Conservation (phyloP, 495 filamentous ascomycete genomes). For the Podospora conica region DNA sequence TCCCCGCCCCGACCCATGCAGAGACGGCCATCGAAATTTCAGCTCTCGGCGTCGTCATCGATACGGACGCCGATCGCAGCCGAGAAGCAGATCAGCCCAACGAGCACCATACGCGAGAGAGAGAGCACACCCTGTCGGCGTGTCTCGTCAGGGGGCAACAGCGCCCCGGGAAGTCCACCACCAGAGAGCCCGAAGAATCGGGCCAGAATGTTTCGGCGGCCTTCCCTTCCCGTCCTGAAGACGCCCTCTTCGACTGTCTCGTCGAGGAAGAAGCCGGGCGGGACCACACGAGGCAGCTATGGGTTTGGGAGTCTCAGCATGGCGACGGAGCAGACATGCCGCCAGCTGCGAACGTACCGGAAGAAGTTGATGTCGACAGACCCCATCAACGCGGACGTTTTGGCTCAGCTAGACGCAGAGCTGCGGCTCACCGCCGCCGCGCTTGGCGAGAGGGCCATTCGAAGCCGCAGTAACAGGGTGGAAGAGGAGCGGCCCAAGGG, state of each 20-base stretch:
- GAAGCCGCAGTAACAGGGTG: constrained; percentile 26
- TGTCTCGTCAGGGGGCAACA: constrained; percentile 29
- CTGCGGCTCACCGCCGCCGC: constrained; percentile 67
- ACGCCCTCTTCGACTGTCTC: constrained; percentile 47
- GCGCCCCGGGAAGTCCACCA: constrained; percentile 40
- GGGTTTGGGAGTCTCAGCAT: constrained; percentile 62
- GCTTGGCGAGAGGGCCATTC: constrained; percentile 53
- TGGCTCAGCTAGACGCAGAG: constrained; percentile 74
- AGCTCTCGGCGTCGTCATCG: constrained; percentile 25
- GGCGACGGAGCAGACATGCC: constrained; percentile 74
- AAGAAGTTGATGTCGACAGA: constrained; percentile 67
- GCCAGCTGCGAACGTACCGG: constrained; percentile 71
- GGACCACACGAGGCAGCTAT: constrained; percentile 22
- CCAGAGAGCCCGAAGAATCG: constrained; percentile 38
- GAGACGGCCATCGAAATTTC: constrained; percentile 36
- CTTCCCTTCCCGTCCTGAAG: constrained; percentile 54
- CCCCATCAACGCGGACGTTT: constrained; percentile 54
- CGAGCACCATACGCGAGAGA: constrained; percentile 25
- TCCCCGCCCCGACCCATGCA: constrained; percentile 59
- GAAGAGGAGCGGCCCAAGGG: constrained; percentile 23
- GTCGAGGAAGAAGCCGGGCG: constrained; percentile 32
- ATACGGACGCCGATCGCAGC: constrained; percentile 29
- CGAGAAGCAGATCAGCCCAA: constrained; percentile 29
- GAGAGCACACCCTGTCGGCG: constrained; percentile 39
- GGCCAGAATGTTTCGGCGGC: constrained; percentile 39